These are phyloP conservation scores for Cyclocybe aegerita DNA, from an alignment of 768 basidiomycete species.

Conservation along the genomic window DNA sequence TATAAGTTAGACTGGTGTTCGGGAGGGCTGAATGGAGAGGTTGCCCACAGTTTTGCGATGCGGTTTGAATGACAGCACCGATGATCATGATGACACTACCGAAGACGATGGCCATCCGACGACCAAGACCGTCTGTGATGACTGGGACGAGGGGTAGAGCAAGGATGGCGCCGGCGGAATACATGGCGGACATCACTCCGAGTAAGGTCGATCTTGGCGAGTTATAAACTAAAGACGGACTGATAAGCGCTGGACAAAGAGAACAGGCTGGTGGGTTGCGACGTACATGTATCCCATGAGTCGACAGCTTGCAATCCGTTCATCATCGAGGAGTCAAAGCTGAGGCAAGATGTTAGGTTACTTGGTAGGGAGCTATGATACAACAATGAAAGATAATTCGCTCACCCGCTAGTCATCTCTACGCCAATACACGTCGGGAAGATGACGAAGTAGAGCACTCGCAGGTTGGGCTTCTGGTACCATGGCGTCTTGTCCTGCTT, in stretches of 20 bases:
- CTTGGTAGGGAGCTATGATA: not conserved
- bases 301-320: conserved; percentile 61
- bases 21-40: not conserved
- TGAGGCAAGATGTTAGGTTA: conserved; percentile 14
- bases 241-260: not conserved
- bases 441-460: conserved; percentile 53
- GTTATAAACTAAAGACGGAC: conserved; percentile 42
- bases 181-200: conserved; percentile 58
- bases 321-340: conserved; percentile 62
- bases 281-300: conserved; percentile 54
- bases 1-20: not conserved
- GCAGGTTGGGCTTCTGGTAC: conserved; percentile 62
- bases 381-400: not conserved
- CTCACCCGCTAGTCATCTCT: conserved; percentile 61
- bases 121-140: conserved; percentile 51
- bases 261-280: not conserved
- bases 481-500: conserved; percentile 54
- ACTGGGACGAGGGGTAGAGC: conserved; percentile 53
- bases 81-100: conserved; percentile 51
- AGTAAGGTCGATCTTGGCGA: conserved; percentile 52
- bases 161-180: conserved; percentile 57
- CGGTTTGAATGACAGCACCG: conserved; percentile 45
- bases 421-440: conserved; percentile 62
- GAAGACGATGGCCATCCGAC: conserved; percentile 48
- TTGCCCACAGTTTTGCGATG: conserved; percentile 46